These are phyloP conservation scores for Spergularia bocconei DNA, from an alignment of 148 eudicot genomes.

Conservation along the genomic window DNA sequence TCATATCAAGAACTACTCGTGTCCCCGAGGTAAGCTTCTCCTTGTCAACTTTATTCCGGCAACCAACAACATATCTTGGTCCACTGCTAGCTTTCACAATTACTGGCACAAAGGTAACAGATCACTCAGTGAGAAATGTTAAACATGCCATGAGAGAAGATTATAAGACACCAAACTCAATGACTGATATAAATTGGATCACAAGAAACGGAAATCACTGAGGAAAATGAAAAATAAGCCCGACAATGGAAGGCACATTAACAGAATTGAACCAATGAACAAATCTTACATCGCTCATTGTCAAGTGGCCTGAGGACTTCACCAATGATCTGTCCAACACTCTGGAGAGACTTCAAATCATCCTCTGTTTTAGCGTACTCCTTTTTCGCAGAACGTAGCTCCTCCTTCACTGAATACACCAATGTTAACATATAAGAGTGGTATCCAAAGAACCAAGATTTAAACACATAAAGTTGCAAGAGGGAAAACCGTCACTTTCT, in stretches of 20 bases:
- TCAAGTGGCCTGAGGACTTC: constrained; percentile 98
- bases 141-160: neutral
- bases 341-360: constrained; percentile 96
- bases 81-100: constrained; percentile 99
- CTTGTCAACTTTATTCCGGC: constrained; percentile 96
- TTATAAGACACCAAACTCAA: neutral
- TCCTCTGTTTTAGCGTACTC: constrained; percentile 93
- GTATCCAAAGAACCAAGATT: neutral
- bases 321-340: constrained; percentile 99
- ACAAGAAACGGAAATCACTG: neutral
- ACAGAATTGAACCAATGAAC: constrained; percentile 13
- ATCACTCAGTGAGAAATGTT: constrained; percentile 6
- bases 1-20: constrained; percentile 97
- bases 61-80: constrained; percentile 96
- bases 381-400: constrained; percentile 65
- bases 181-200: neutral
- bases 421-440: constrained; percentile 7
- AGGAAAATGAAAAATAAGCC: neutral
- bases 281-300: constrained; percentile 78
- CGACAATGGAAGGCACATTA: neutral
- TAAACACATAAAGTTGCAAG: neutral
- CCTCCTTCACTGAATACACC: constrained; percentile 66
- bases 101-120: constrained; percentile 21
- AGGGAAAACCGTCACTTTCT: neutral
- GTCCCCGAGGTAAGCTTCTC: constrained; percentile 93